Percentiles rank a stretch among this genome's conserved stretches.
phyloP scores from a whole-genome alignment of 371 early-diverging fungal genomes.

The Syncephalastrum sp. region DNA sequence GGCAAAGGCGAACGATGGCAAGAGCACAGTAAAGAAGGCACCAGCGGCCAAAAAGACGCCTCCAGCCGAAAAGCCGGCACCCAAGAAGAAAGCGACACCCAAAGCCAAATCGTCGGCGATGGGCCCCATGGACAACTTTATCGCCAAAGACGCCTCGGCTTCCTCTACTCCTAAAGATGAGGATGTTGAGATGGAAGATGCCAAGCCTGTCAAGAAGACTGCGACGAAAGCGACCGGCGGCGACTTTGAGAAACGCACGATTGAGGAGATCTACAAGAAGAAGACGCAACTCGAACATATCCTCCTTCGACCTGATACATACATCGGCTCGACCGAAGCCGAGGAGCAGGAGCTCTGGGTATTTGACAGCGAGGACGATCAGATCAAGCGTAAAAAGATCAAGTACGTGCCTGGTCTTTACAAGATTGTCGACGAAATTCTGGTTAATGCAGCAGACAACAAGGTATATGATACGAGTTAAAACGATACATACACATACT shows the following conservation, averaged over 20 bases:
- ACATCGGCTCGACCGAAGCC: constrained; percentile 97
- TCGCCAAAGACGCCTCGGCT: constrained; percentile 2
- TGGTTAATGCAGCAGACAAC: constrained; percentile 98
- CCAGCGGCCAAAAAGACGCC: constrained; percentile 1
- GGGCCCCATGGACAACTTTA: neutral
- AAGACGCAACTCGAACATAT: constrained; percentile 99
- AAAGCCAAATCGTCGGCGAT: constrained; percentile 11
- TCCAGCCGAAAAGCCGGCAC: neutral
- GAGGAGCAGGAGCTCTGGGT: constrained; percentile 90
- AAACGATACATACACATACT: neutral
- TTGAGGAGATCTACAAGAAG: constrained; percentile 98
- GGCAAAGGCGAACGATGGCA: neutral
- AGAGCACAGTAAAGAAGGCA: neutral
- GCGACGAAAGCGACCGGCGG: constrained; percentile 7
- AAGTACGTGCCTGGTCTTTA: constrained; percentile 97
- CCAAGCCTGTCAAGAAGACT: constrained; percentile 1
- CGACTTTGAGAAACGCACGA: constrained; percentile 41
- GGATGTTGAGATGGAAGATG: constrained; percentile 8
- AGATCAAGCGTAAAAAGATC: constrained; percentile 75
- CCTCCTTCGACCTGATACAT: constrained; percentile 97
- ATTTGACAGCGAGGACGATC: constrained; percentile 60
- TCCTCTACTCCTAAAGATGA: neutral
- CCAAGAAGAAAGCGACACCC: neutral
- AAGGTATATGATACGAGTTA: constrained; percentile 52
- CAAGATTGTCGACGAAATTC: constrained; percentile 99